phyloP scores from a whole-genome alignment of 805 yeast genomes.

The Metschnikowia similis region DNA sequence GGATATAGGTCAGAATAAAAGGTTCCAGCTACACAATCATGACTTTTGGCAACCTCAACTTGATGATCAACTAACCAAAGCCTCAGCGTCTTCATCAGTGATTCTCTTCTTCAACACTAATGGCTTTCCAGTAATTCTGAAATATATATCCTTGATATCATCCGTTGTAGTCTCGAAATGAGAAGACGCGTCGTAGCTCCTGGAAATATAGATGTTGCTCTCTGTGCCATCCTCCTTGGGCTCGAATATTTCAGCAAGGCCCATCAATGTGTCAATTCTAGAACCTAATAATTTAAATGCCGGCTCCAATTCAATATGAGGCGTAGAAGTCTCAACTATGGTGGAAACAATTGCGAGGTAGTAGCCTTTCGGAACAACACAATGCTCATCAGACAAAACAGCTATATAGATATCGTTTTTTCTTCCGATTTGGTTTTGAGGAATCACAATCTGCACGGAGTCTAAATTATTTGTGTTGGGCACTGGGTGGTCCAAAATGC shows the following conservation, averaged over 20 bases:
- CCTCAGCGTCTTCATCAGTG: conserved; percentile 36
- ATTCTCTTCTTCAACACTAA: conserved; percentile 78
- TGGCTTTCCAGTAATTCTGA: conserved; percentile 88
- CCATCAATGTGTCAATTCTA: conserved; percentile 82
- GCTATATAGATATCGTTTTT: conserved; percentile 95
- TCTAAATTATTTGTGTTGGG: conserved; percentile 79
- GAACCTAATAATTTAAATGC: conserved; percentile 89
- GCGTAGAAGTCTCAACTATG: conserved; percentile 86
- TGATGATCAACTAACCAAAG: conserved; percentile 2
- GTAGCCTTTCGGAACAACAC: conserved; percentile 85
- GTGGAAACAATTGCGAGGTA: conserved; percentile 92
- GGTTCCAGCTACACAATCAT: neutral
- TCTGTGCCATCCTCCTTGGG: conserved; percentile 79
- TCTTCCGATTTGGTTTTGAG: conserved; percentile 91
- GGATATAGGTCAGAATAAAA: neutral
- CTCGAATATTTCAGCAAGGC: conserved; percentile 85
- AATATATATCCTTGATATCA: conserved; percentile 91
- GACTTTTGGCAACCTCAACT: neutral
- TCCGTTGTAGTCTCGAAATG: conserved; percentile 96
- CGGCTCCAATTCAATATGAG: conserved; percentile 88
- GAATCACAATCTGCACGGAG: conserved; percentile 90
- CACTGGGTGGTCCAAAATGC: conserved; percentile 85
- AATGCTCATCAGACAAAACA: conserved; percentile 81
- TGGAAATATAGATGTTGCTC: conserved; percentile 77
- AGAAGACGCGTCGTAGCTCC: conserved; percentile 88